A percentile compares a stretch with the other conserved stretches of the same genome.
phyloP scores from a whole-genome alignment of 2,329 filamentous ascomycete species.

The Cercospora nicotianae region DNA sequence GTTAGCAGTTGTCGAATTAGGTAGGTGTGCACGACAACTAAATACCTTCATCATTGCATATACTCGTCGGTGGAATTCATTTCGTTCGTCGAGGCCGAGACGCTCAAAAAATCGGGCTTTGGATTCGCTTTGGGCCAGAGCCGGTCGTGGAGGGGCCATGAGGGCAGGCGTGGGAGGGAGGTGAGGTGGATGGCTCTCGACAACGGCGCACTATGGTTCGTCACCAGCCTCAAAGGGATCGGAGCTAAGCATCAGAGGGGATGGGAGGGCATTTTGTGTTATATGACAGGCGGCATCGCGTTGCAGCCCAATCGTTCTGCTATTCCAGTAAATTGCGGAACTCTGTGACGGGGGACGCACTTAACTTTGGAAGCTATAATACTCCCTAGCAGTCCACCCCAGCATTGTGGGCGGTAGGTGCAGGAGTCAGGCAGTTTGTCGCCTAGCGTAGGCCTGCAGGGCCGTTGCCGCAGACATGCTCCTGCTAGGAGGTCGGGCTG shows the following conservation, averaged over 20 bases:
- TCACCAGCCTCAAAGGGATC: constrained; percentile 1
- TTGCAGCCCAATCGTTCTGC: constrained; percentile 18
- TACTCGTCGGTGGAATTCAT: constrained; percentile 38
- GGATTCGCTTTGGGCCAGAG: constrained; percentile 47
- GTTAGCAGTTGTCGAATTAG: not conserved
- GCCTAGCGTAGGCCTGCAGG: constrained; percentile 27
- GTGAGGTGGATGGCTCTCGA: constrained; percentile 6
- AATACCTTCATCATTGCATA: constrained; percentile 50
- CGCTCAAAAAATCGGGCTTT: constrained; percentile 47
- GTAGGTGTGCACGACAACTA: not conserved
- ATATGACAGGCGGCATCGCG: constrained; percentile 4
- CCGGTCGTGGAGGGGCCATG: constrained; percentile 36
- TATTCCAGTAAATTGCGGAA: constrained; percentile 26
- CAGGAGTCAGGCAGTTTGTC: constrained; percentile 29
- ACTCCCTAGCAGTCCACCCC: constrained; percentile 25
- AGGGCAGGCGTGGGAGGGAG: not conserved
- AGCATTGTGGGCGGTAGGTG: constrained; percentile 23
- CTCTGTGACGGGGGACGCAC: constrained; percentile 18
- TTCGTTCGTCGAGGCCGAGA: constrained; percentile 44
- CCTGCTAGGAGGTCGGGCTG: constrained; percentile 22
- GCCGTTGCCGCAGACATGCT: constrained; percentile 23
- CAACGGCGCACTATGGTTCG: not conserved
- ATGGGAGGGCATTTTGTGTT: constrained; percentile 3
- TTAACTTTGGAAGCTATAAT: constrained; percentile 26
- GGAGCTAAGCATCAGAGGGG: not conserved